These are phyloP conservation scores for Xylariaceae sp. DNA, from an alignment of 2,329 filamentous ascomycete species.

Conservation along the genomic window DNA sequence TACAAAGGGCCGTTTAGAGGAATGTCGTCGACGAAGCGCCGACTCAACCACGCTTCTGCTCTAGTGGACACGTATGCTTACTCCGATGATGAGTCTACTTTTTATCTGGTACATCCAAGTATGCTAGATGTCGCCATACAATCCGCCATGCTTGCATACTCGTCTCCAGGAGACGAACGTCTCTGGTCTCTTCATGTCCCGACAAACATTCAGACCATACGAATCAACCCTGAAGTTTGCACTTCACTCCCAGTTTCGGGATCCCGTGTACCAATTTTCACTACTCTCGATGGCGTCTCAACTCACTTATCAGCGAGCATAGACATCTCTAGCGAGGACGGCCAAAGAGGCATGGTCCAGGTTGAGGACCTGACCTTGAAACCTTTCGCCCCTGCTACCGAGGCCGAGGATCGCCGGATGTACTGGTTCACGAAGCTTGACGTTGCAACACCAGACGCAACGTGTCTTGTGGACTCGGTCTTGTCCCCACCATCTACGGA, in stretches of 20 bases:
- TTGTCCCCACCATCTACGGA: not conserved
- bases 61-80: conserved; percentile 9
- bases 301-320: conserved; percentile 11
- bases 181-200: conserved; percentile 31
- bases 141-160: conserved; percentile 23
- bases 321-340: conserved; percentile 13
- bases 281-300: not conserved
- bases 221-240: conserved; percentile 12
- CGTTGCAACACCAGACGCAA: conserved; percentile 2
- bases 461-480: not conserved
- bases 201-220: conserved; percentile 22
- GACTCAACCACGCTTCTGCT: conserved; percentile 9
- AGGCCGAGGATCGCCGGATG: conserved; percentile 9
- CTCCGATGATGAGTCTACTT: not conserved
- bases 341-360: conserved; percentile 26
- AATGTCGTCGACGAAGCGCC: conserved; percentile 9
- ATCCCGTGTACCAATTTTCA: not conserved
- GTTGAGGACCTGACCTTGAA: conserved; percentile 28
- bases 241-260: not conserved
- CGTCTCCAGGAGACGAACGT: conserved; percentile 25
- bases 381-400: conserved; percentile 13
- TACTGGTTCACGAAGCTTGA: not conserved
- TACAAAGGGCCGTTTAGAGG: conserved; percentile 24
- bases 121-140: conserved; percentile 31
- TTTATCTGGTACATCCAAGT: conserved; percentile 23